A percentile compares a stretch with the other conserved stretches of the same genome.
These are phyloP conservation scores for Septoria linicola DNA, from an alignment of 2,329 filamentous ascomycete species.

Conservation along the genomic window DNA sequence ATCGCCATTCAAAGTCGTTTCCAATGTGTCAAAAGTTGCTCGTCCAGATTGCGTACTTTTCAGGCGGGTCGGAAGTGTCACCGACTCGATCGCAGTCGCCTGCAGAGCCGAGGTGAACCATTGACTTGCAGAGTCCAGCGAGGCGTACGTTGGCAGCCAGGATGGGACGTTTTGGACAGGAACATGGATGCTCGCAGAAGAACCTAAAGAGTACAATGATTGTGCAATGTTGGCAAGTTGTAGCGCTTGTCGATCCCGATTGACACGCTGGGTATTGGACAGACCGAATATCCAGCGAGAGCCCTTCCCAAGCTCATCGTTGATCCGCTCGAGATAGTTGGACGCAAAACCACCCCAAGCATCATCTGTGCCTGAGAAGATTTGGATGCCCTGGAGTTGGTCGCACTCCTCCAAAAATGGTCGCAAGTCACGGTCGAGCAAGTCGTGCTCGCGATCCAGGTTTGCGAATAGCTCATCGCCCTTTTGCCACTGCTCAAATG, in stretches of 20 bases:
- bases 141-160: constrained; percentile 57
- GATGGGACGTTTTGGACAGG: constrained; percentile 67
- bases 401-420: constrained; percentile 92
- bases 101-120: constrained; percentile 83
- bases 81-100: constrained; percentile 72
- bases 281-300: constrained; percentile 84
- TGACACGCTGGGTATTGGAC: constrained; percentile 55
- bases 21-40: constrained; percentile 61
- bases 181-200: constrained; percentile 73
- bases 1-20: constrained; percentile 67
- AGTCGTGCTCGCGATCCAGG: constrained; percentile 66
- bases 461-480: constrained; percentile 69
- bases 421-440: constrained; percentile 86
- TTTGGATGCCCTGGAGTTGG: constrained; percentile 81
- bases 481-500: constrained; percentile 73
- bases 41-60: constrained; percentile 46
- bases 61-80: constrained; percentile 73
- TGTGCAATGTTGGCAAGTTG: constrained; percentile 72
- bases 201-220: constrained; percentile 66
- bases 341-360: constrained; percentile 51
- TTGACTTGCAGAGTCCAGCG: constrained; percentile 60
- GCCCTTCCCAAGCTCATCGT: constrained; percentile 88
- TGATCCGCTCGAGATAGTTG: constrained; percentile 60
- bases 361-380: constrained; percentile 54
- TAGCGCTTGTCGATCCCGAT: constrained; percentile 61